Evolutionary conservation across 805 yeast genomes (phyloP).

Genomic region (Debaryomyces prosopidis): DNA sequence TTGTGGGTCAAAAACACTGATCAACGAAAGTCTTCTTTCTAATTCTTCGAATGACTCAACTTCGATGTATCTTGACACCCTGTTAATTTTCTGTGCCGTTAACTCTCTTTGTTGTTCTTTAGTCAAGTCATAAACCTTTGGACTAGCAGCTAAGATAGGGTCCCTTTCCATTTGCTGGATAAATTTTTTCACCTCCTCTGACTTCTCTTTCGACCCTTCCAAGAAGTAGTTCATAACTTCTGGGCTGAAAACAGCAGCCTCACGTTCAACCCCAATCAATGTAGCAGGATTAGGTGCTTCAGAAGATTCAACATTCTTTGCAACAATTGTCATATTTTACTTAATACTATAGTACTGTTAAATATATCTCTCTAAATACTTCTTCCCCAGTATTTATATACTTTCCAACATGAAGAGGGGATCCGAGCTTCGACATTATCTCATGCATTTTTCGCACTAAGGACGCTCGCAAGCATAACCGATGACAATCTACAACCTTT

Average conservation of each 20-base stretch:
- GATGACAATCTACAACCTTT: no score
- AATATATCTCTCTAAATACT: no score
- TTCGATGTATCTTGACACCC: slow-evolving; percentile 34
- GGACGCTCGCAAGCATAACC: no score
- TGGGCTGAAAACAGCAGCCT: slow-evolving; percentile 17
- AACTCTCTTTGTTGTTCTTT: slow-evolving; percentile 28
- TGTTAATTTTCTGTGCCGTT: slow-evolving; percentile 30
- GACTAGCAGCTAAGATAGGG: slow-evolving; percentile 27
- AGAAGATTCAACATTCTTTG: slow-evolving; percentile 16
- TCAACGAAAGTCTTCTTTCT: slow-evolving; percentile 28
- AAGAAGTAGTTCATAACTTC: slow-evolving; percentile 24
- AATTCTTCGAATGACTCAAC: slow-evolving; percentile 26
- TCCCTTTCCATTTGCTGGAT: slow-evolving; percentile 35
- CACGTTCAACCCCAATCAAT: slow-evolving; percentile 20
- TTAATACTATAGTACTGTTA: no score
- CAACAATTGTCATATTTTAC: slow-evolving; percentile 6
- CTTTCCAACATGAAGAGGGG: no score
- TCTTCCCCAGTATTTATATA: no score
- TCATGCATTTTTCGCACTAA: no score
- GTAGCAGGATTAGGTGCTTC: slow-evolving; percentile 23
- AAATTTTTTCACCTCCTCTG: slow-evolving; percentile 24
- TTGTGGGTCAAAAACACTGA: slow-evolving; percentile 33
- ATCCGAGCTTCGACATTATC: no score
- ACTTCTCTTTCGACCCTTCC: slow-evolving; percentile 23
- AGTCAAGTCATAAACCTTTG: slow-evolving; percentile 28